Base-by-base conservation (phyloP, 306 rosid genomes). In the Cucurbita argyrosperma region DNA sequence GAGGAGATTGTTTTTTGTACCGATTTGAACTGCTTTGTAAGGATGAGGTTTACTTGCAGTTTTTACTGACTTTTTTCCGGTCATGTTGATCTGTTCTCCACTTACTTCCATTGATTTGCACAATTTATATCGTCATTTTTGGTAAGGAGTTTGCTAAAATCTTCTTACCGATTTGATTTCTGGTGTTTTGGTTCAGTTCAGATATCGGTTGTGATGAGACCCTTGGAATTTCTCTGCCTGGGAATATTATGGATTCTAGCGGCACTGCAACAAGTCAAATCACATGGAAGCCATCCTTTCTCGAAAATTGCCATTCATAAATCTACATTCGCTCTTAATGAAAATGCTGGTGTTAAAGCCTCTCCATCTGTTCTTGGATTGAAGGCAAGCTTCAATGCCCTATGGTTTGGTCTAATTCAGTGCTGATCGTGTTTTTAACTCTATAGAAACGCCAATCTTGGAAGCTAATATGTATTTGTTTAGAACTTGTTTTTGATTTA, bases 221-320 rank as follows among this genome's bases (percentile, higher is more conserved):
- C 71, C 61, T 50, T 84, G 75, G 72, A 78, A 73, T 66, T 74
- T 54, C 10, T 84, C 51, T 79, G 67, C 55, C 77, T 90, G 70
- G 76, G 81, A 55, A 43, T 82, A 60, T 62, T 83, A 30, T 66
- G 85, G 59, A 67, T 77, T 71, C 81, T 87, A 82, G 72, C 83
- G 45, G 65, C 74, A 47, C 76, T 84, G 71, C 83, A 78, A 46
- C 74, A 67, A 66, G 89, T 45, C 77, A 70, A 54, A 55, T 82
- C 92, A 59, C 88, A 90, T 83, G 95, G 87, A 67, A 81, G 73
- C 23, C 96, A 92, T 10, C 96, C 95, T 75, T 80, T 90, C 74
- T 87, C 90, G n/a, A 85, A 82, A 76, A 80, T 90, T 58, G 72
- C 80, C 40, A 30, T 92, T 76, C 88, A 87, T 64, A 78, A 83